Percentiles rank a stretch among this genome's conserved stretches.
These are phyloP conservation scores for Phytopythium vexans DNA, from an alignment of 352 stramenopile species.

Conservation along the genomic window DNA sequence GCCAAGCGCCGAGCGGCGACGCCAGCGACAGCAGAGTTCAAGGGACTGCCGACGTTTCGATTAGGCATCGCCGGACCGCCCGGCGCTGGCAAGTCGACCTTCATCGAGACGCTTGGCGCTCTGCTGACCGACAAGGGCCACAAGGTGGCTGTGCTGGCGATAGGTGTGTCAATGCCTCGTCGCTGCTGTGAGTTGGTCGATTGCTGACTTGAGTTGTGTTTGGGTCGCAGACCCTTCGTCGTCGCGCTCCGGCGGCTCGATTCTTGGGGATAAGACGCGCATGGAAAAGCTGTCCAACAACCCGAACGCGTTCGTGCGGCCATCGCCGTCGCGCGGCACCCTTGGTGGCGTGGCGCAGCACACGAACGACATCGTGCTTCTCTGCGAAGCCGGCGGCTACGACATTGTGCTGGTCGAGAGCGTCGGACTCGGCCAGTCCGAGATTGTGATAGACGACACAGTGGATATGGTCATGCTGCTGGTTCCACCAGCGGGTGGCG, in stretches of 20 bases:
- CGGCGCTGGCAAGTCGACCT: constrained; percentile 96
- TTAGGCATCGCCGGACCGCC: constrained; percentile 90
- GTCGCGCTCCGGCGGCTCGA: constrained; percentile 92
- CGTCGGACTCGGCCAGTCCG: constrained; percentile 96
- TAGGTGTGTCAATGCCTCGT: constrained; percentile 37
- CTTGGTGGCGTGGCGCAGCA: constrained; percentile 71
- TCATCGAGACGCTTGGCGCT: constrained; percentile 95
- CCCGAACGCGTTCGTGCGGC: constrained; percentile 90
- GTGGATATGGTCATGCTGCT: constrained; percentile 97
- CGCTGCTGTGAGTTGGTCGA: not conserved
- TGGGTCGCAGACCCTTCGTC: constrained; percentile 91
- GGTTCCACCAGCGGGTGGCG: constrained; percentile 92
- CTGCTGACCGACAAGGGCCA: constrained; percentile 79
- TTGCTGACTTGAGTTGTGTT: not conserved
- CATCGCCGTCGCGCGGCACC: constrained; percentile 87
- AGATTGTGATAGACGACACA: constrained; percentile 96
- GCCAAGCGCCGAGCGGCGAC: constrained; percentile 41
- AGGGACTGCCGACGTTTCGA: constrained; percentile 64
- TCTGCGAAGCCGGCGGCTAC: constrained; percentile 93
- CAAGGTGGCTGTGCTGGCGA: constrained; percentile 94
- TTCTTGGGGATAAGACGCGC: constrained; percentile 98
- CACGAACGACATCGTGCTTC: constrained; percentile 91
- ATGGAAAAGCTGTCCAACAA: constrained; percentile 95
- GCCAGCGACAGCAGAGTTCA: constrained; percentile 15
- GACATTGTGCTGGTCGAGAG: constrained; percentile 97